Base-by-base conservation (phyloP, 345 rosid species). In the Microcos paniculata region DNA sequence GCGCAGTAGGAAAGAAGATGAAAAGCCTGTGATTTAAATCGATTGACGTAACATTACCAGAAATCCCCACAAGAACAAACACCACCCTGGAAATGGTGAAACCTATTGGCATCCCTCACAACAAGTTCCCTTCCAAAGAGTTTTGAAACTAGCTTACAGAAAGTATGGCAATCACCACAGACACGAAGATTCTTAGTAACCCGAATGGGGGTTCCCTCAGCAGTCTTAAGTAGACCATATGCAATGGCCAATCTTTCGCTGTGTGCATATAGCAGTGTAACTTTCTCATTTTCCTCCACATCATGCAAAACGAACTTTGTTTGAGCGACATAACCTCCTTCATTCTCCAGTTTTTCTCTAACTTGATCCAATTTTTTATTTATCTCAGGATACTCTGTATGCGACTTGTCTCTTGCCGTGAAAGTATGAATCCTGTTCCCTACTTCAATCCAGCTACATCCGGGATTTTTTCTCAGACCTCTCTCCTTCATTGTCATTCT, bases 401-500 rank as follows among this genome's bases (percentile, higher is more conserved):
- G 98, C 73, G 89, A 88, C 74, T 84, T 92, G 85, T 92, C 98
- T 80, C 94, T 84, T 43, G 97, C 94, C 74, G 78, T 83, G 81
- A 92, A 94, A 19, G 88, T 78, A 81, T 92, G 98, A 74, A 90
- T 73, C 83, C 85, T 84, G 76, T 84, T 88, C 58, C 83, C 83
- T 28, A 91, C 75, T 84, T 91, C 95, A 82, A 91, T 84, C 98
- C 97, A 94, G 82, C 97, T 94, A 79, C 91, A 92, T 72, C 98
- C 97, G n/a, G 98, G 95, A 58, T 62, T 84, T 80, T 92, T 94
- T 87, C 79, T 84, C 85, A 94, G 82, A 62, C 98, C 94, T 56
- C 72, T 80, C 74, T 83, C 91, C 82, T 86, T 90, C 93, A 91
- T 90, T 79, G 75, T 87, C 76, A 31, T 79, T 82, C 98, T 90